Conservation (phyloP, 768 basidiomycete genomes). For the Crepidotus variabilis region DNA sequence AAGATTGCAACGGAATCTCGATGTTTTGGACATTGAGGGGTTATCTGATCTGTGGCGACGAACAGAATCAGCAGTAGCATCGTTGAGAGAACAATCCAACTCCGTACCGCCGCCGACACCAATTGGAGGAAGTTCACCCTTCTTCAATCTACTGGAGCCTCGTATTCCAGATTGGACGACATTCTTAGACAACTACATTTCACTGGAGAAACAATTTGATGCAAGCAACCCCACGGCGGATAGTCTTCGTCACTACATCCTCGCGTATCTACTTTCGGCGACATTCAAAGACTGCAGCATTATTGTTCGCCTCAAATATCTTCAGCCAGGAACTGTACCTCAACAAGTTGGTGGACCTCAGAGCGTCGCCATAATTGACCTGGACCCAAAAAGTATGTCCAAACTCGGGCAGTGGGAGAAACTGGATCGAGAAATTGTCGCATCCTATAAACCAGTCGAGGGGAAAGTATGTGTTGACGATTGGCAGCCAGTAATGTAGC, state of each 20-base stretch:
- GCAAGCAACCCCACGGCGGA: slow-evolving; percentile 34
- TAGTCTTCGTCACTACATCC: slow-evolving; percentile 56
- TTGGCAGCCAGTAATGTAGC: slow-evolving; percentile 7
- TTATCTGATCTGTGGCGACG: slow-evolving; percentile 45
- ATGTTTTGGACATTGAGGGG: slow-evolving; percentile 84
- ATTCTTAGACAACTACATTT: slow-evolving; percentile 55
- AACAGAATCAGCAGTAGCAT: slow-evolving; percentile 22
- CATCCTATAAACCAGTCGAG: slow-evolving; percentile 14
- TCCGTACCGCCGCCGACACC: slow-evolving; percentile 21
- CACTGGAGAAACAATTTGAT: slow-evolving; percentile 26
- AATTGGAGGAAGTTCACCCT: slow-evolving; percentile 28
- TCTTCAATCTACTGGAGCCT: slow-evolving; percentile 42
- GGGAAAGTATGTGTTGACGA: slow-evolving; percentile 32
- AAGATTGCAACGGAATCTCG: slow-evolving; percentile 69
- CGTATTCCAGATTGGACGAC: slow-evolving; percentile 59
- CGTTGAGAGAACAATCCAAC: slow-evolving; percentile 6
- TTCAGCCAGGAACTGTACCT: slow-evolving; percentile 16
- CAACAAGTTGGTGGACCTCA: slow-evolving; percentile 15
- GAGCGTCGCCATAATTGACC: slow-evolving; percentile 72
- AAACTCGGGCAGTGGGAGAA: slow-evolving; percentile 69
- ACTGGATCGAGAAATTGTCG: slow-evolving; percentile 63
- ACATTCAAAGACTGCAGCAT: slow-evolving; percentile 96
- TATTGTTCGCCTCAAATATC: slow-evolving; percentile 32
- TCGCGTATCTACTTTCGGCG: slow-evolving; percentile 83
- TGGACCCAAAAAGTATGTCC: slow-evolving; percentile 74